Evolutionary conservation across 2,329 filamentous ascomycete species (phyloP), one percentile per base, ranked within the genome.

Genomic region (Colletotrichum plurivorum): DNA sequence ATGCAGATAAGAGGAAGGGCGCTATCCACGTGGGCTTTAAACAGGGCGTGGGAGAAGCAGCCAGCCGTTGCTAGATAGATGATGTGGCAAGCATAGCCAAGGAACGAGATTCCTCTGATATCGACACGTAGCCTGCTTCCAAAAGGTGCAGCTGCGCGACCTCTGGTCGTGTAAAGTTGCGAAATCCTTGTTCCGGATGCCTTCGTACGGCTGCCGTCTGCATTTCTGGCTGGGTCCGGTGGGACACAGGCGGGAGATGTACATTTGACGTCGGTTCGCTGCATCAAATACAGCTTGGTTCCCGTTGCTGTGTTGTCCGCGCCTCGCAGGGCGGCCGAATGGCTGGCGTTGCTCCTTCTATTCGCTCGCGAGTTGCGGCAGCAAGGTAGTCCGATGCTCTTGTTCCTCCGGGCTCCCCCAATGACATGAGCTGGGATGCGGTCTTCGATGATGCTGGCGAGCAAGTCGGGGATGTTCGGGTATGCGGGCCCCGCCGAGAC

Each of bases 21-120:
- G 36, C 41, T 31, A 22, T 61, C 51, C 55, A 57, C 62, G 46
- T 67, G 55, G 25, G 12, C 48, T 43, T 27, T 46, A 60, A 55
- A 12, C 49, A 56, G 62, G 22, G 22, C 49, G 16, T 20, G 20
- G 18, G n/a, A 36, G 16, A 66, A 48, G 56, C 51, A 46, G 36
- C 36, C 27, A 20, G 22, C 45, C 55, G 63, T 39, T 31, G 13
- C 56, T 22, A 27, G 36, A 31, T 25, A 67, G 62, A 46, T 61
- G 62, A 69, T 60, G 67, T 69, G 62, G 67, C 62, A 66, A 53
- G 61, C 41, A 51, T 8, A 25, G 62, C 62, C 67, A 69, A 67
- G 67, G n/a, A 18, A 20, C 7, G 27, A 27, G 10, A 36, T 61
- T 22, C 43, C 60, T 55, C 41, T 52, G 45, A 16, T 18, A 18